Base-by-base conservation (phyloP, 1,284 basidiomycete species). In the Taiwanofungus camphoratus region DNA sequence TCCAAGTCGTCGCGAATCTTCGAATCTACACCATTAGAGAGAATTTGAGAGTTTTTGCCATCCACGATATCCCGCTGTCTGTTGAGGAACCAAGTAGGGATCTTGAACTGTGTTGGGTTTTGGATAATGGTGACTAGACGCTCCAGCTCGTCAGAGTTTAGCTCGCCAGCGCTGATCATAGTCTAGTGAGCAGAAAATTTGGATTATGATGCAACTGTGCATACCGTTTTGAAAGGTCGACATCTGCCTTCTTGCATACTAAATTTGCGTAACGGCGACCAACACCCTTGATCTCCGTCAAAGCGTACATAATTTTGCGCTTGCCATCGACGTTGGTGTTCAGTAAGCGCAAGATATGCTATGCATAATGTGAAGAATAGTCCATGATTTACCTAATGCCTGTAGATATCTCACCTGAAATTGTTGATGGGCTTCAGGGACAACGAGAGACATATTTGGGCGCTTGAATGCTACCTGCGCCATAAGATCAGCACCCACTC, bases 321-420 rank as follows among this genome's bases (percentile, higher is more conserved):
- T 94, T 94, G 56, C 95, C 96, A 73, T 98, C 94, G 61, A 99
- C 96, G 74, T 99, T 99, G 66, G 96, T 99, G 82, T 99, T 98
- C 64, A 99, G 82, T 46, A 99, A 81, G 90, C 96, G 93, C 53
- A 97, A 73, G 69, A 96, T 96, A 80, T 95, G 92, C 88, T 94
- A n/a, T n/a, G 58, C 55, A 57, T 9, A 37, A n/a, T n/a, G n/a
- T n/a, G n/a, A n/a, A n/a, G n/a, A n/a, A n/a, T n/a, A n/a, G n/a
- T n/a, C n/a, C n/a, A n/a, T 22, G 15, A 20, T 13, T 15, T 29
- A 20, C 46, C 19, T 48, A 36, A 16, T 39, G 19, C 39, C 20
- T 12, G 26, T n/a, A 20, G 18, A 9, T 1, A 2, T 18, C 18
- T 63, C 72, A 89, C 88, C 76, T 93, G 91, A 72, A 93, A 94